Conservation (phyloP, 306 rosid genomes). For the Morella rubra region DNA sequence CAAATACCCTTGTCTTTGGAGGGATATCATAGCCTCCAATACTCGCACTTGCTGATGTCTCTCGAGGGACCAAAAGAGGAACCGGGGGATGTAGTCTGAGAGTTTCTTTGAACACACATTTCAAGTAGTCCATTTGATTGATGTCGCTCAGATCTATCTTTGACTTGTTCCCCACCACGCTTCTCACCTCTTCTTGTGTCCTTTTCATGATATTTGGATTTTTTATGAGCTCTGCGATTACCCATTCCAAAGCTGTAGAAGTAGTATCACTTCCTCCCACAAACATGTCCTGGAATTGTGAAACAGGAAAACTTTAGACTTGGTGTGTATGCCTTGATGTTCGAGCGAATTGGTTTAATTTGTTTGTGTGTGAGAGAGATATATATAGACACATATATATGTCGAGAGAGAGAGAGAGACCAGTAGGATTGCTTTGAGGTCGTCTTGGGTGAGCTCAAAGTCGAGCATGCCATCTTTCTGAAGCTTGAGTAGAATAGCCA, state of each 20-base stretch:
- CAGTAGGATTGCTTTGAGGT: slow-evolving; percentile 27
- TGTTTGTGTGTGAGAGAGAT: background rate
- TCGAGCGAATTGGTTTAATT: no score
- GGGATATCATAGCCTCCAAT: slow-evolving; percentile 27
- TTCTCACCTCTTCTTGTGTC: slow-evolving; percentile 36
- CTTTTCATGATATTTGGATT: slow-evolving; percentile 32
- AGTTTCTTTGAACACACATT: slow-evolving; percentile 32
- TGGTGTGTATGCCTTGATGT: no score
- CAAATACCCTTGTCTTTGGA: slow-evolving; percentile 6
- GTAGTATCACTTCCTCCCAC: slow-evolving; percentile 28
- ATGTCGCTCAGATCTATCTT: slow-evolving; percentile 19
- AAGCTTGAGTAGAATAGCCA: slow-evolving; percentile 29
- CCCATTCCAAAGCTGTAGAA: slow-evolving; percentile 29
- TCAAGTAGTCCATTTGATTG: slow-evolving; percentile 27
- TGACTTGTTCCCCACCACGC: slow-evolving; percentile 24
- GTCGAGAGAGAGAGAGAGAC: slow-evolving; percentile 9
- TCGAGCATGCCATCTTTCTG: slow-evolving; percentile 10
- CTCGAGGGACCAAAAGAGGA: slow-evolving; percentile 30
- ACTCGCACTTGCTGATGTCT: slow-evolving; percentile 6
- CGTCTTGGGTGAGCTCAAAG: slow-evolving; percentile 17
- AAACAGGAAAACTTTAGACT: no score
- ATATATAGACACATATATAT: no score
- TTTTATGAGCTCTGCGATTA: slow-evolving; percentile 34
- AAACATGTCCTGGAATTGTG: slow-evolving; percentile 33
- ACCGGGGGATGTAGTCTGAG: slow-evolving; percentile 30